Base-by-base conservation (phyloP, 371 early-diverging fungal species). In the Parasitella parasitica region DNA sequence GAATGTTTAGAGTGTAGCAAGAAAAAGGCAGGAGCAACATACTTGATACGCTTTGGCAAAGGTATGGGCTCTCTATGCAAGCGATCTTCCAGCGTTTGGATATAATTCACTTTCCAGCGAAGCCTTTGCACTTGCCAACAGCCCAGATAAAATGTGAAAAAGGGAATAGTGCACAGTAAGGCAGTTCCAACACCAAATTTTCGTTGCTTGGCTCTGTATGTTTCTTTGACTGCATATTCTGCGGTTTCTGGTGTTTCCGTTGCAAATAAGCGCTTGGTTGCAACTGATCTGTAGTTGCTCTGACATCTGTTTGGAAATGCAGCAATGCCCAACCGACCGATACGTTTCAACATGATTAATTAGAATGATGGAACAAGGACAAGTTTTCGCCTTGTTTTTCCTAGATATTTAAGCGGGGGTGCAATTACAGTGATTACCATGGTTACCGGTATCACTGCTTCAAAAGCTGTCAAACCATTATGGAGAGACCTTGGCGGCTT, bases 81-180 rank as follows among this genome's bases (percentile, higher is more conserved):
- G 20, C 87, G 76, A 22, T 87, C 84, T 67, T 92, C 89, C 24
- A 89, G 72, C 15, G 82, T 80, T 50, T 89, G 83, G 46, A 96
- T 93, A 38, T 94, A 80, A 36, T 84, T 78, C 3, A 88, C 82
- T 73, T 97, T 97, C 96, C 96, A 96, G 27, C 87, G 87, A 53
- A 96, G 81, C 16, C 97, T 83, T 63, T 94, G 89, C 1, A 91
- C 85, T 73, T 97, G 97, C 96, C 97, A 97, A 13, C 86, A 86
- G 1, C 96, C 96, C 8, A 97, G 84, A 2, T 87, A 87, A 73
- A 95, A 91, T 0, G 94, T 90, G 34, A 88, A 75, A 39, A 91
- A 77, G 0, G 97, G 97, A 34, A 95, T 78, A 0, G 87, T 67
- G 63, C 73, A 85, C 65, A 74, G 76, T 18, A 64, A 65, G 61